Evolutionary conservation across 192 early-diverging fungal species (phyloP), one percentile per base, ranked within the genome.

Genomic region (Podila clonocystis): DNA sequence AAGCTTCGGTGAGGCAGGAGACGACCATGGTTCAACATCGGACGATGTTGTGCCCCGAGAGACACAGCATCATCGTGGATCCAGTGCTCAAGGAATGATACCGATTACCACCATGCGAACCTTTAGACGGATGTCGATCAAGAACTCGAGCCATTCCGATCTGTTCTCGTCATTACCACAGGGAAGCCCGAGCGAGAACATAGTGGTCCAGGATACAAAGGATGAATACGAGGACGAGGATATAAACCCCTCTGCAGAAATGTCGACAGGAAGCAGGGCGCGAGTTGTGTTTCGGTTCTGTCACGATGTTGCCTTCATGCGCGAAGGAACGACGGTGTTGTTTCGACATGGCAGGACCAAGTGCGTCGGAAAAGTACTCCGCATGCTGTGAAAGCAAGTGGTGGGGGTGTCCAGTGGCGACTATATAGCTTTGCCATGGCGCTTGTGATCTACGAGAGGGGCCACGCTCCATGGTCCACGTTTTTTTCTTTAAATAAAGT

Each of bases 361-460:
- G 70, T 93, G 93, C 65, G 82, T 94, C 1, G 93, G 93, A 15
- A 89, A 88, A 66, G 85, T 94, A 12, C 82, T 88, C 2, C 69
- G 71, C 4, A 72, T 86, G 65, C 69, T 80, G 7, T 72, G 59
- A 73, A 45, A 30, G 9, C 50, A 52, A 1, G 34, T 45, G 15
- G 7, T 33, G 33, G 33, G 33, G 0, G 12, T 41, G 38, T 41
- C 3, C 41, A 45, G 41, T 12, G 6, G 13, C 41, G 41, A 45
- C 41, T 15, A n/a, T n/a, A 38, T 38, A 36, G 9, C 34, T 36
- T 36, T 36, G 34, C 9, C 34, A 36, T 36, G 8, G 34, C 34
- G 41, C 41, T 17, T 45, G 11, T 45, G 41, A 45, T 45, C 41
- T 24, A 55, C n/a, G 24, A 55, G 52, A 55, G 17, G 24, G 4